phyloP scores from a whole-genome alignment of 495 filamentous ascomycete genomes.

The Penicillium argentinense region DNA sequence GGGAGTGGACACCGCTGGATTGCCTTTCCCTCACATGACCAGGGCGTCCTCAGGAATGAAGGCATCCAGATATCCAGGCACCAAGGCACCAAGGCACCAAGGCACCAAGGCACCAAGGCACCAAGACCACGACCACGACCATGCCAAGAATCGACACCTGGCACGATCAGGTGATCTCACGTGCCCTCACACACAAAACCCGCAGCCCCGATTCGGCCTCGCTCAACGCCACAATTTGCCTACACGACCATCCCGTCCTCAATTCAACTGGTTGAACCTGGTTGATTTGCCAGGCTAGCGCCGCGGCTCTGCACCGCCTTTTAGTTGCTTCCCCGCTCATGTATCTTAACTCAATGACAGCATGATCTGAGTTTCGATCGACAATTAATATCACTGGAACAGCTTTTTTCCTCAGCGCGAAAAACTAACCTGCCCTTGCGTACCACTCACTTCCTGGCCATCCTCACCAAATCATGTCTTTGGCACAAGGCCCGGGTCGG shows the following conservation, averaged over 20 bases:
- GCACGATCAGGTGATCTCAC: constrained; percentile 6
- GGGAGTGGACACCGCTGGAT: too few species aligned
- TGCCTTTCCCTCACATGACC: background rate
- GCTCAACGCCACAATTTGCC: constrained; percentile 6
- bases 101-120: too few species aligned
- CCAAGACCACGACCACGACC: too few species aligned
- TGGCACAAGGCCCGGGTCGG: constrained; percentile 62
- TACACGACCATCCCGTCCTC: background rate
- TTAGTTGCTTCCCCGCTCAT: constrained; percentile 6
- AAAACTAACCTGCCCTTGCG: constrained; percentile 11
- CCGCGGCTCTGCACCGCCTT: constrained; percentile 16
- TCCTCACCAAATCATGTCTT: constrained; percentile 46
- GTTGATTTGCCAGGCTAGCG: constrained; percentile 8
- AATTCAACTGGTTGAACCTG: constrained; percentile 7
- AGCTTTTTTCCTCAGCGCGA: constrained; percentile 6
- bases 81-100: too few species aligned
- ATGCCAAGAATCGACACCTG: too few species aligned
- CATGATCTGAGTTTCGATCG: constrained; percentile 13
- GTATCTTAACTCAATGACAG: constrained; percentile 21
- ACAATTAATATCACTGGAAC: background rate
- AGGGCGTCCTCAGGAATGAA: too few species aligned
- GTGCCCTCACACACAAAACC: constrained; percentile 16
- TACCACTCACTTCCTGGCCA: constrained; percentile 7
- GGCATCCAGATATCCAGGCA: too few species aligned
- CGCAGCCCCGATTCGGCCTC: background rate